phyloP scores from a whole-genome alignment of 495 filamentous ascomycete genomes.

The Neurospora sp. region DNA sequence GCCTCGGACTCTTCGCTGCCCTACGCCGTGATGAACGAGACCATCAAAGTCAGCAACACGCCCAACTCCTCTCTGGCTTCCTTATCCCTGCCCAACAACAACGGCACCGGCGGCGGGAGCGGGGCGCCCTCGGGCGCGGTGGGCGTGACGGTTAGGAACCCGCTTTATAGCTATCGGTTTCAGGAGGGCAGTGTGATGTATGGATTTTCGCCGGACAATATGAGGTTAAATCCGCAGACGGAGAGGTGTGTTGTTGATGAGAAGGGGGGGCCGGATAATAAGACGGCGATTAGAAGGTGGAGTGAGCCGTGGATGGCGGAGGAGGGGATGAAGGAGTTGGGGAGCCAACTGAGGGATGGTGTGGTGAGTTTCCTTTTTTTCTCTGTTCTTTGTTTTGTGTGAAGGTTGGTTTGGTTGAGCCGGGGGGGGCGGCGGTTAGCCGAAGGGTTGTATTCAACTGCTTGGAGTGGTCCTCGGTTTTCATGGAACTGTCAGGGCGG shows the following conservation, averaged over 20 bases:
- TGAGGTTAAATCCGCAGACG: neutral
- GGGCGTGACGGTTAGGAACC: slow-evolving; percentile 22
- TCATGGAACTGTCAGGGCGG: neutral
- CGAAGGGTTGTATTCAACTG: neutral
- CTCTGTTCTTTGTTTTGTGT: neutral
- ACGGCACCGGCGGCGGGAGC: neutral
- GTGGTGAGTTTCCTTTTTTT: neutral
- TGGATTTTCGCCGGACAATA: neutral
- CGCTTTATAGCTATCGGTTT: slow-evolving; percentile 29
- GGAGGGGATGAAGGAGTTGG: neutral
- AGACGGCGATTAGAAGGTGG: neutral
- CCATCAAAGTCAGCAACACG: slow-evolving; percentile 20
- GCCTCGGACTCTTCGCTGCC: slow-evolving; percentile 22
- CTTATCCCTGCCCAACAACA: neutral
- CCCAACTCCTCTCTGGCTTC: neutral
- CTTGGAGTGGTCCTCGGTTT: neutral
- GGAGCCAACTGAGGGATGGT: neutral
- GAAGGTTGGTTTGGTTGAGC: neutral
- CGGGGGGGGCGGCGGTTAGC: neutral
- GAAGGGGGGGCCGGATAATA: neutral
- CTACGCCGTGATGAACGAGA: slow-evolving; percentile 12
- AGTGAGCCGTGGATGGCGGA: neutral
- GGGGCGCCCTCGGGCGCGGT: slow-evolving; percentile 6
- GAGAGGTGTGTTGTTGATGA: neutral
- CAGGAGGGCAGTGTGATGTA: slow-evolving; percentile 7